Base-by-base conservation (phyloP, 441 rosid genomes). In the Erodium texanum region DNA sequence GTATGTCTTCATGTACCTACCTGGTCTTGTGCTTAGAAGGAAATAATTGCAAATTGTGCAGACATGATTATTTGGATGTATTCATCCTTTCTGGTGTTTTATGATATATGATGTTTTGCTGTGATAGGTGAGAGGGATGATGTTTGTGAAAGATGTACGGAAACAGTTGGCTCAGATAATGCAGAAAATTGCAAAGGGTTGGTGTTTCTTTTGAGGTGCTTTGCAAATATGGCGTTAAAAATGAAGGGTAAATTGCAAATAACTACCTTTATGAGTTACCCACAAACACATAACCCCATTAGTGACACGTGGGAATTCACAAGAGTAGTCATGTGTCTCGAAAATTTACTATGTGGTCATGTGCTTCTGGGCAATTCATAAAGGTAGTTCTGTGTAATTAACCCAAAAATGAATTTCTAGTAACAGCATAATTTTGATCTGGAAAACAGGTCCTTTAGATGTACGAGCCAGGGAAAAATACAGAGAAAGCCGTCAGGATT, bases 71-170 rank as follows among this genome's bases (percentile, higher is more conserved):
- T 56, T 56, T 56, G 62, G 18, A 18, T 0, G 19, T 50, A 6
- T 50, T 15, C 56, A 12, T 15, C 19, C 18, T 50, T 2, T 50
- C 56, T 50, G n/a, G 15, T 50, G n/a, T 50, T 50, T 50, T 56
- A 19, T 8, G 62, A 43, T 52, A 24, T 43, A 20, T 58, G 59
- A 56, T 64, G 38, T 65, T 16, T 74, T 70, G 19, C 66, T 65
- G 78, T 65, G 78, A 70, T 73, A 94, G 99, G 91, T 89, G 67
- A 87, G 97, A 71, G 98, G 99, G 71, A 94, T 94, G 98, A 77
- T 43, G 76, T 92, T 94, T 79, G 96, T 85, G 74, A 94, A 81
- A 83, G 99, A 94, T 78, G 89, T 92, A 48, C 84, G 97, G 74
- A 89, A 77, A 84, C 99, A 94, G 76, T 73, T 94, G 68, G 85